Percentiles rank a stretch among this genome's conserved stretches.
These are phyloP conservation scores for Suillus discolor DNA, from an alignment of 768 basidiomycete genomes.

Conservation along the genomic window DNA sequence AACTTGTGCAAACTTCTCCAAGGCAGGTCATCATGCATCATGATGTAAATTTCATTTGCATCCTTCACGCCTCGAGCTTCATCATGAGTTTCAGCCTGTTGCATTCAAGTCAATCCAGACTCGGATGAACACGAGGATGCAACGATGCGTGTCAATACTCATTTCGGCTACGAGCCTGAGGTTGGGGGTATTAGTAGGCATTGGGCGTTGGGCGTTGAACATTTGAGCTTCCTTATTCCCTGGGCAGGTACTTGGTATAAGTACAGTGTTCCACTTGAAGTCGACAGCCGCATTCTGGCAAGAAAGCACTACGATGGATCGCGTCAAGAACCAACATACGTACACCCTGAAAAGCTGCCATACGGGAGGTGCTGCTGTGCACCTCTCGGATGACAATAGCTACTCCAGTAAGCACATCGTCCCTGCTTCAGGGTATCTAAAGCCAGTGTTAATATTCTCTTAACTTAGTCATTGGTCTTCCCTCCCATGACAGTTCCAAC, in stretches of 20 bases:
- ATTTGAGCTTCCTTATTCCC: too few species aligned
- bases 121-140: too few species aligned
- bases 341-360: conserved; percentile 55
- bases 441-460: neutral
- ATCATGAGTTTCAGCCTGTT: too few species aligned
- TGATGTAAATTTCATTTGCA: too few species aligned
- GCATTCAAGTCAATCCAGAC: too few species aligned
- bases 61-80: too few species aligned
- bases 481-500: conserved; percentile 43
- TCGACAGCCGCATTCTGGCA: neutral
- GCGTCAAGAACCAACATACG: conserved; percentile 35
- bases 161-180: neutral
- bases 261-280: neutral
- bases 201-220: too few species aligned
- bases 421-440: neutral
- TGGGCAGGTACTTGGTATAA: neutral
- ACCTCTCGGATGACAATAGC: conserved; percentile 56
- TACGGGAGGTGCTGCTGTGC: conserved; percentile 52
- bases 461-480: conserved; percentile 49
- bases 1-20: too few species aligned
- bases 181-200: too few species aligned
- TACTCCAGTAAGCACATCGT: conserved; percentile 39
- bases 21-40: too few species aligned
- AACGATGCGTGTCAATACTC: neutral
- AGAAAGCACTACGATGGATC: conserved; percentile 16